Base-by-base conservation (phyloP, 139 green algal species). In the Coelastrella sp. region DNA sequence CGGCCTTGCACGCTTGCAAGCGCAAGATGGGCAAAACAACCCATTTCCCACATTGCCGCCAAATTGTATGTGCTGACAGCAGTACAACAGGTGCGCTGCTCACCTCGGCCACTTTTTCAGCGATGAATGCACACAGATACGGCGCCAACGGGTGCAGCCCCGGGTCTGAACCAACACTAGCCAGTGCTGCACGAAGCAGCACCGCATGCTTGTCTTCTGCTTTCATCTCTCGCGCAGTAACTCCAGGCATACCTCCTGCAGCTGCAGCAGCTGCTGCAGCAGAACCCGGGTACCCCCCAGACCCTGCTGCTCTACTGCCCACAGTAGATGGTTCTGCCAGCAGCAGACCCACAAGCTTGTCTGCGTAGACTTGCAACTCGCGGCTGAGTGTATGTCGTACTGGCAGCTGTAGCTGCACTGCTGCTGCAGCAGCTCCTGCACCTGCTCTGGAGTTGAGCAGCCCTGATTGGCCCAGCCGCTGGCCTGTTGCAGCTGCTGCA, bases 91-190 rank as follows among this genome's bases (percentile, higher is more conserved):
- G 32, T 47, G 61, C 17, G 88, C 64, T 14, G 3, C 68, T 76
- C 0, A 76, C 68, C 68, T 76, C 68, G 5, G 68, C 78, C 17
- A 97, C 95, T 75, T 96, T 94, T 32, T 97, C 94, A 4, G 90
- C 90, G 13, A 99, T 90, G 68, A 96, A 95, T 66, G 97, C 92
- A n/a, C 80, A 90, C 17, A 99, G 95, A 93, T 98, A 98, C 4
- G 97, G 97, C n/a, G 94, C 83, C 80, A 99, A 93, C 22, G 96
- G 95, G 76, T 98, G 95, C 76, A 99, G 88, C 20, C 97, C 93
- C 19, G 95, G 90, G 78, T 98, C 96, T 0, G 89, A 91, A 7
- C 92, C 87, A 20, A 98, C 71, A 82, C 91, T 96, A 0, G 91
- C 91, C 20, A 96, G 85, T 22, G 95, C 90, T 3, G 91, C 94